Percentiles rank a stretch among this genome's conserved stretches.
These are phyloP conservation scores for Cercophora newfieldiana DNA, from an alignment of 495 filamentous ascomycete species.

Conservation along the genomic window DNA sequence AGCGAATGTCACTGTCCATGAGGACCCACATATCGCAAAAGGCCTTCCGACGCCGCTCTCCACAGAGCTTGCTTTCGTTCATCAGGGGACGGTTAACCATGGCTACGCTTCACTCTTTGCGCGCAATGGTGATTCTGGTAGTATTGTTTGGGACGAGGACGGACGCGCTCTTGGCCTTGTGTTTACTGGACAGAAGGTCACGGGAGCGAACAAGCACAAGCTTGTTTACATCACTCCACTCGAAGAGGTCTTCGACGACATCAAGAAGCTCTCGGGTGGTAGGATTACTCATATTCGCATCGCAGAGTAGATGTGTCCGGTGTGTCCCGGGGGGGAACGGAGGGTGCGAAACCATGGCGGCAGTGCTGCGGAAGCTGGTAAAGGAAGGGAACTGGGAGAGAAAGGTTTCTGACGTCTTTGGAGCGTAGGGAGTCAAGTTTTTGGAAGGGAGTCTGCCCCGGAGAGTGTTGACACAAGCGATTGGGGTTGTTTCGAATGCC, in stretches of 20 bases:
- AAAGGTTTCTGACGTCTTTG: neutral
- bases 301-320: conserved; percentile 24
- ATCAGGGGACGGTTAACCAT: neutral
- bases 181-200: neutral
- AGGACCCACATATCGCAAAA: neutral
- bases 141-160: neutral
- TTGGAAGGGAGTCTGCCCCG: too few relatives aligned
- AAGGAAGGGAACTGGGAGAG: conserved; percentile 12
- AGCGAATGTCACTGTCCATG: neutral
- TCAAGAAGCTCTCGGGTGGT: neutral
- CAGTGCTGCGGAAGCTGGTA: conserved; percentile 8
- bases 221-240: neutral
- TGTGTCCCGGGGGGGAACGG: conserved; percentile 32
- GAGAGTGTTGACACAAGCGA: too few relatives aligned
- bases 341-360: conserved; percentile 8
- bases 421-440: too few relatives aligned
- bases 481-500: too few relatives aligned
- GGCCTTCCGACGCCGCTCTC: too few relatives aligned
- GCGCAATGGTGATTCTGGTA: neutral
- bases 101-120: too few relatives aligned
- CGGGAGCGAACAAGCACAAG: neutral
- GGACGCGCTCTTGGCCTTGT: neutral
- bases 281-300: neutral
- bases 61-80: neutral
- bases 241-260: neutral